Base-by-base conservation (phyloP, 2,329 filamentous ascomycete species). In the Aspergillus sp. region DNA sequence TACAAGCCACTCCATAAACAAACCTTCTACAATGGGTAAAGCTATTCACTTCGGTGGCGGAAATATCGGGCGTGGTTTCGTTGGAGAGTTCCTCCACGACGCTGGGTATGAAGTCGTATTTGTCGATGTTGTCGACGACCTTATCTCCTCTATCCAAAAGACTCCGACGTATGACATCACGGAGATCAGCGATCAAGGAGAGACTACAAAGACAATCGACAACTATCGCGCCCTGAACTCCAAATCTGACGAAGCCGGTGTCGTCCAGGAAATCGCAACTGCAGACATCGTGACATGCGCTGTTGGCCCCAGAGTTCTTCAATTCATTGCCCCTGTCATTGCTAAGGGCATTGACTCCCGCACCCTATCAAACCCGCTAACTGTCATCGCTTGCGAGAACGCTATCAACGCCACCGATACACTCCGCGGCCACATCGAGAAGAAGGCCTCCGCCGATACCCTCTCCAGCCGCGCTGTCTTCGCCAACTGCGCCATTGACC, bases 211-310 rank as follows among this genome's bases (percentile, higher is more conserved):
- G 77, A 89, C 81, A 68, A 96, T 99, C 78, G 89, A 90, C 77
- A 95, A 97, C 81, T 98, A 96, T 83, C 90, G 91, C 53, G 95
- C 95, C 77, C 89, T 98, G 84, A 97, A 98, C 86, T 96, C 91
- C 67, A 92, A 90, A 79, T 86, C 88, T 64, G 82, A 96, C 73
- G 89, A 96, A 79, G 82, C 83, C 54, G 87, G 93, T 55, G 86
- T 96, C 55, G 78, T 98, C 65, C 78, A 93, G 47, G 91, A 95
- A 80, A 96, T 98, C 68, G 83, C 89, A 56, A 89, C 88, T 20
- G 93, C 93, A 41, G 92, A 96, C 62, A 80, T 96, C 53, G 91
- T 99, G 69, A 99, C 95, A 63, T 99, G 95, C 78, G 96, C 95
- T 19, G 95, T 99, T 65, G 95, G 95, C 45, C 95, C 95, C 68